These are phyloP conservation scores for Amoeboaphelidium protococcarum DNA, from an alignment of 371 early-diverging fungal species.

Conservation along the genomic window DNA sequence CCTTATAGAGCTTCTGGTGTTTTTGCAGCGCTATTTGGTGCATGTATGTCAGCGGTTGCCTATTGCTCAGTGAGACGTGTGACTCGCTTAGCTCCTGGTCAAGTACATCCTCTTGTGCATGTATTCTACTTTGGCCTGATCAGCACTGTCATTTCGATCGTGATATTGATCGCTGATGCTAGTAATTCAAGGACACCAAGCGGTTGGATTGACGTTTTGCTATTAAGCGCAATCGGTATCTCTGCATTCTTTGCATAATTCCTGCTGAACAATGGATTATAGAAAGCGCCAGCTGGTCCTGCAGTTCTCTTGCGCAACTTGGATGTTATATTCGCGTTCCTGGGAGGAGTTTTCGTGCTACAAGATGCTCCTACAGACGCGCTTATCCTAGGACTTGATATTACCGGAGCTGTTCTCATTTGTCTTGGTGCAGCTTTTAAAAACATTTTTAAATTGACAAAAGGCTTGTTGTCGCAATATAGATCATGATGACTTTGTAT, in stretches of 20 bases:
- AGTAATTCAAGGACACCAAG: conserved; percentile 8
- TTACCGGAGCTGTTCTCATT: too few relatives aligned
- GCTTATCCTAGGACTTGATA: too few relatives aligned
- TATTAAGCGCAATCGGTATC: conserved; percentile 18
- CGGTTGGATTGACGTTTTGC: conserved; percentile 12
- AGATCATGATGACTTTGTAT: too few relatives aligned
- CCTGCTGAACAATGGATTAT: conserved; percentile 39
- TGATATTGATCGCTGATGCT: conserved; percentile 15
- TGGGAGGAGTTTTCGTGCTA: conserved; percentile 35
- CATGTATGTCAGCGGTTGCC: conserved; percentile 29
- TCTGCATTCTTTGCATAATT: conserved; percentile 44
- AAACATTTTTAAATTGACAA: too few relatives aligned
- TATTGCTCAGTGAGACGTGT: conserved; percentile 41
- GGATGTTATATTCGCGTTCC: conserved; percentile 51
- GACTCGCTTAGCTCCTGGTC: conserved; percentile 17
- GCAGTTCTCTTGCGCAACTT: conserved; percentile 30
- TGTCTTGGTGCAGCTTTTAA: too few relatives aligned
- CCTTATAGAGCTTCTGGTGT: conserved; percentile 2
- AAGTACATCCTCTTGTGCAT: conserved; percentile 37
- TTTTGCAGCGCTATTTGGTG: conserved; percentile 24
- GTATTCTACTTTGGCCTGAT: conserved; percentile 34
- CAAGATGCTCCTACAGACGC: conserved; percentile 35
- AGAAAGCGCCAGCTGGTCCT: conserved; percentile 31
- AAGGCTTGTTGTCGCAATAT: too few relatives aligned
- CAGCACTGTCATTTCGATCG: background rate